Conservation (phyloP, 495 filamentous ascomycete genomes). For the Chaetomidium leptoderma region DNA sequence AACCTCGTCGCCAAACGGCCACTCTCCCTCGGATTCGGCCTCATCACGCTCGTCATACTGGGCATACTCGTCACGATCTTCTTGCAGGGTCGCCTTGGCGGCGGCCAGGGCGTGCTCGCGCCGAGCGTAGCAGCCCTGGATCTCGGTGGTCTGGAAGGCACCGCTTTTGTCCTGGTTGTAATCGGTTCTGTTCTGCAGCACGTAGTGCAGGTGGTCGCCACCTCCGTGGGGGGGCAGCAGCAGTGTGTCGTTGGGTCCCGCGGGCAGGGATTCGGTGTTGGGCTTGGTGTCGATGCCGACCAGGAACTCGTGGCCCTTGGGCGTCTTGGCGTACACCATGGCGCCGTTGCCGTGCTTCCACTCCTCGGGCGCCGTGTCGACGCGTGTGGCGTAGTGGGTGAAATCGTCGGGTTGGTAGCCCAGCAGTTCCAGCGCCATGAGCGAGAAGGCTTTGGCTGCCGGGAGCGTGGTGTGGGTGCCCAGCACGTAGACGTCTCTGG, state of each 20-base stretch:
- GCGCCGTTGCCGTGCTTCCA: slow-evolving; percentile 41
- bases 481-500: slow-evolving; percentile 32
- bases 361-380: background rate
- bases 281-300: slow-evolving; percentile 38
- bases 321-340: slow-evolving; percentile 34
- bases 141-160: slow-evolving; percentile 34
- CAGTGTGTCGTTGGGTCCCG: slow-evolving; percentile 18
- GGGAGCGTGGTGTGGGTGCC: slow-evolving; percentile 36
- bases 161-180: slow-evolving; percentile 37
- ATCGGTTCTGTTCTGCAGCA: slow-evolving; percentile 39
- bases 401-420: slow-evolving; percentile 40
- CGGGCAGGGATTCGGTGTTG: slow-evolving; percentile 33
- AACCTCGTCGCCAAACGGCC: slow-evolving; percentile 46
- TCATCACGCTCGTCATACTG: slow-evolving; percentile 39
- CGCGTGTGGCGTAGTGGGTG: slow-evolving; percentile 22
- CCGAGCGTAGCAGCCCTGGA: slow-evolving; percentile 37
- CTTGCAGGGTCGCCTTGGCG: slow-evolving; percentile 25
- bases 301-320: slow-evolving; percentile 34
- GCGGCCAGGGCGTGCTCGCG: slow-evolving; percentile 31
- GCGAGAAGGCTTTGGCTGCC: slow-evolving; percentile 35
- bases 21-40: slow-evolving; percentile 21
- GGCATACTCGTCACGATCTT: slow-evolving; percentile 30
- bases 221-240: slow-evolving; percentile 26
- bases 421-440: slow-evolving; percentile 25
- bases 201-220: slow-evolving; percentile 36